Evolutionary conservation across 768 basidiomycete species (phyloP).

Genomic region (Mycena belliarum): DNA sequence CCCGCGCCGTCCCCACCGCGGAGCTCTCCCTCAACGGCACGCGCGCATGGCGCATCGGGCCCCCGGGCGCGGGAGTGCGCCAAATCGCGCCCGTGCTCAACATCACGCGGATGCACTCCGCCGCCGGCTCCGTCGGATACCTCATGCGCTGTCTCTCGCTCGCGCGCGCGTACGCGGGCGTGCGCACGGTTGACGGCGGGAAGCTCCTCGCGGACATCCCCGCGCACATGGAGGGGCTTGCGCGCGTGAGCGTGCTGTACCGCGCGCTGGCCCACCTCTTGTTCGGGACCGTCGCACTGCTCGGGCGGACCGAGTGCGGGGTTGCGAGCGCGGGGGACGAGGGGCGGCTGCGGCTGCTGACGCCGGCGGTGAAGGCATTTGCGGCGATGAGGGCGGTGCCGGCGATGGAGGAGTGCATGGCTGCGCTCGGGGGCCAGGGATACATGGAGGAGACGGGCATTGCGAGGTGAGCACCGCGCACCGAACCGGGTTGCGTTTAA

Average conservation of each 20-base stretch:
- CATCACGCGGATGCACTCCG: constrained; percentile 74
- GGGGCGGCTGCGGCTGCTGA: constrained; percentile 59
- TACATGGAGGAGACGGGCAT: constrained; percentile 85
- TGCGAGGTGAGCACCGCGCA: constrained; percentile 40
- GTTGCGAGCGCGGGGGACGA: constrained; percentile 51
- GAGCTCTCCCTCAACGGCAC: constrained; percentile 65
- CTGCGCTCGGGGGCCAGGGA: constrained; percentile 71
- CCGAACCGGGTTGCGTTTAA: no score
- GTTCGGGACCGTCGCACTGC: constrained; percentile 57
- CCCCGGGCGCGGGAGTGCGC: constrained; percentile 60
- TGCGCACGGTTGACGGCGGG: constrained; percentile 57
- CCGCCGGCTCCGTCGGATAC: constrained; percentile 53
- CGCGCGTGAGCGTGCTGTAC: constrained; percentile 60
- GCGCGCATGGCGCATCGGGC: constrained; percentile 64
- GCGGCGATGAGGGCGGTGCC: constrained; percentile 60
- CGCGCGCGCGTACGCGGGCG: constrained; percentile 62
- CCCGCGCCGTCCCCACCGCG: constrained; percentile 72
- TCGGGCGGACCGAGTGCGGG: constrained; percentile 65
- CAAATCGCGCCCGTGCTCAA: constrained; percentile 71
- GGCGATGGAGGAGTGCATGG: constrained; percentile 76
- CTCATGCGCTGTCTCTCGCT: constrained; percentile 66
- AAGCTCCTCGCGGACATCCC: constrained; percentile 51
- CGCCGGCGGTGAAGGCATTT: constrained; percentile 72
- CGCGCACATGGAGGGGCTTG: constrained; percentile 67
- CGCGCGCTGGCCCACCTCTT: constrained; percentile 64